phyloP scores from a whole-genome alignment of 805 yeast species.

The Monosporozyma solicola region DNA sequence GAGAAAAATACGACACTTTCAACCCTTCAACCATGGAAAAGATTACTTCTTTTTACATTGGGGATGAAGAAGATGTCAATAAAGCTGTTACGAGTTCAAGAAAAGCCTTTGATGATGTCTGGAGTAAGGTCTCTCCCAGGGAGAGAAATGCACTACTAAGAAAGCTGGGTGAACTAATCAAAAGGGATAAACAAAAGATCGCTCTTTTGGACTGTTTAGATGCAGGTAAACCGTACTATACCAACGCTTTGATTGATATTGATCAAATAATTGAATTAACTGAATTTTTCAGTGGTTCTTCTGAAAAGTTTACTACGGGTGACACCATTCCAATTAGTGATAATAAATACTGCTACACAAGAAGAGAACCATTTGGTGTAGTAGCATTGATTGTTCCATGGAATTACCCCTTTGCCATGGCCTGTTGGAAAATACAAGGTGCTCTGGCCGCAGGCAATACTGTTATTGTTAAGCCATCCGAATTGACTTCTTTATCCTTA shows the following conservation, averaged over 20 bases:
- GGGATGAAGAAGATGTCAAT: constrained; percentile 40
- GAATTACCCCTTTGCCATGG: constrained; percentile 41
- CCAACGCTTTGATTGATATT: constrained; percentile 49
- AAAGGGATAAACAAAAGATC: constrained; percentile 36
- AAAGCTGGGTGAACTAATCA: constrained; percentile 41
- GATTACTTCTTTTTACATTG: constrained; percentile 41
- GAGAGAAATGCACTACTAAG: constrained; percentile 34
- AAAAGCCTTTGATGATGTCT: constrained; percentile 34
- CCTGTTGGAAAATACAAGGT: constrained; percentile 38
- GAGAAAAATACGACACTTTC: constrained; percentile 34
- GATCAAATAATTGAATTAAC: constrained; percentile 44
- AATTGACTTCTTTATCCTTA: constrained; percentile 37
- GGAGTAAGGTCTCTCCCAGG: constrained; percentile 39
- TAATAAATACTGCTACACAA: constrained; percentile 42
- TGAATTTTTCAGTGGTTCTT: constrained; percentile 60
- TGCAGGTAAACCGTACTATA: constrained; percentile 43
- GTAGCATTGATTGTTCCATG: constrained; percentile 41
- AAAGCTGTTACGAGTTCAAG: constrained; percentile 43
- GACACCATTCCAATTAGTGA: constrained; percentile 49
- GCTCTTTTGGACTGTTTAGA: constrained; percentile 50
- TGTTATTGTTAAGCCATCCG: constrained; percentile 37
- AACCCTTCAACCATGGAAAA: constrained; percentile 44
- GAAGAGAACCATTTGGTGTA: constrained; percentile 42
- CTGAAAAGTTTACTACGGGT: constrained; percentile 52
- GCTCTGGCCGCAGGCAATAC: constrained; percentile 45